Evolutionary conservation across 176 grass and related monocot genomes (phyloP).

Genomic region (Elaeis guineensis): DNA sequence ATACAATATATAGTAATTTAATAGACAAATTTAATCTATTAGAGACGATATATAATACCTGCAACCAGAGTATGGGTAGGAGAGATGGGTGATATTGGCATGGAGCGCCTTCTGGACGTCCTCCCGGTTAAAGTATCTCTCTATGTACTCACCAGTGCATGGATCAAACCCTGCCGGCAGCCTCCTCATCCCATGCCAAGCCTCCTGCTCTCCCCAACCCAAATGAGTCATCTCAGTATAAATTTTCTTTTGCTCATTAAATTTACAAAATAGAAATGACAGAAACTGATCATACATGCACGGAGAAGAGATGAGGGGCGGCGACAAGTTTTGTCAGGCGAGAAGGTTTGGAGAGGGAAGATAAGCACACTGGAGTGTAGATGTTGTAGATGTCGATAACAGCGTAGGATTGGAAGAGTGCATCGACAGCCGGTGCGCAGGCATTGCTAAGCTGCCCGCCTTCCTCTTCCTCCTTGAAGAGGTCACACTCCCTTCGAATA

Average conservation of each 20-base stretch:
- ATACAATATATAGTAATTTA: too few relatives aligned
- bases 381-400: slow-evolving; percentile 99
- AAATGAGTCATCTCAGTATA: too few relatives aligned
- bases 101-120: slow-evolving; percentile 80
- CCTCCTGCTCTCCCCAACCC: slow-evolving; percentile 25
- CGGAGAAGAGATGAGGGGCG: slow-evolving; percentile 60
- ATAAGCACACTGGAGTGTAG: slow-evolving; percentile 68
- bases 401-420: slow-evolving; percentile 62
- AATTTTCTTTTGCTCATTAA: too few relatives aligned
- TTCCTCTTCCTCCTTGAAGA: slow-evolving; percentile 68
- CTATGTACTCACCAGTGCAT: slow-evolving; percentile 81
- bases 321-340: slow-evolving; percentile 26
- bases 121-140: slow-evolving; percentile 54
- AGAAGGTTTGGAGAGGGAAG: slow-evolving; percentile 13
- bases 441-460: slow-evolving; percentile 52
- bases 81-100: slow-evolving; percentile 55
- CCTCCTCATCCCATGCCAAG: slow-evolving; percentile 47
- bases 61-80: slow-evolving; percentile 67
- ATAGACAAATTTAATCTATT: background rate
- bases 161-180: slow-evolving; percentile 74
- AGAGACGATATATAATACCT: slow-evolving; percentile 35
- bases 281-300: slow-evolving; percentile 31
- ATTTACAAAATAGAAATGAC: background rate
- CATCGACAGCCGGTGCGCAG: slow-evolving; percentile 61
- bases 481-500: slow-evolving; percentile 77